Percentiles rank a stretch among this genome's conserved stretches.
Conservation (phyloP, 257 asterid species). For the Henckelia pumila region DNA sequence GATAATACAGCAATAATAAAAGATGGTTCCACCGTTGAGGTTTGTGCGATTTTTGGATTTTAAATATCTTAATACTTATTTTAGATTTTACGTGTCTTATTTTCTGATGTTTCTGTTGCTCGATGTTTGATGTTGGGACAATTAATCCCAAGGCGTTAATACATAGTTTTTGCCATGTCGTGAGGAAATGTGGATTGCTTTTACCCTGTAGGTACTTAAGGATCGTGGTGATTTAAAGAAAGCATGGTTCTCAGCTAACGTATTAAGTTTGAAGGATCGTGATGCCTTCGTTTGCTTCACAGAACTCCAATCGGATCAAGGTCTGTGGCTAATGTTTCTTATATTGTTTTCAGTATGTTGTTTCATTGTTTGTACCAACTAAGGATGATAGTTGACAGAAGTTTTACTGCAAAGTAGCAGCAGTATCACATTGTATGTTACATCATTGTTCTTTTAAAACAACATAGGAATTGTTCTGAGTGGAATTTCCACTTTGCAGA, state of each 20-base stretch:
- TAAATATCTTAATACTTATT: neutral
- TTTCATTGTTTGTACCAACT: too few relatives aligned
- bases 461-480: neutral
- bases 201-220: slow-evolving; percentile 64
- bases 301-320: slow-evolving; percentile 58
- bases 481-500: slow-evolving; percentile 10
- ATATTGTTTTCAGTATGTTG: too few relatives aligned
- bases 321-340: slow-evolving; percentile 41
- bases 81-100: slow-evolving; percentile 5
- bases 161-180: slow-evolving; percentile 9
- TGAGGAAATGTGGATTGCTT: slow-evolving; percentile 24
- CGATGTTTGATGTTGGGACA: neutral
- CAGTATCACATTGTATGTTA: neutral
- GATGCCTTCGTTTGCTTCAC: slow-evolving; percentile 73
- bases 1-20: slow-evolving; percentile 39
- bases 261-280: slow-evolving; percentile 60
- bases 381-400: slow-evolving; percentile 1
- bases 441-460: slow-evolving; percentile 5
- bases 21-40: slow-evolving; percentile 88
- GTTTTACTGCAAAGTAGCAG: neutral
- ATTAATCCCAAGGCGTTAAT: neutral
- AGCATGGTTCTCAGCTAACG: slow-evolving; percentile 80
- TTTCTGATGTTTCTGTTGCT: slow-evolving; percentile 5
- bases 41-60: slow-evolving; percentile 29
- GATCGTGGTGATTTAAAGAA: slow-evolving; percentile 56